phyloP scores from a whole-genome alignment of 331 rosid genomes.

The Cydonia oblonga region DNA sequence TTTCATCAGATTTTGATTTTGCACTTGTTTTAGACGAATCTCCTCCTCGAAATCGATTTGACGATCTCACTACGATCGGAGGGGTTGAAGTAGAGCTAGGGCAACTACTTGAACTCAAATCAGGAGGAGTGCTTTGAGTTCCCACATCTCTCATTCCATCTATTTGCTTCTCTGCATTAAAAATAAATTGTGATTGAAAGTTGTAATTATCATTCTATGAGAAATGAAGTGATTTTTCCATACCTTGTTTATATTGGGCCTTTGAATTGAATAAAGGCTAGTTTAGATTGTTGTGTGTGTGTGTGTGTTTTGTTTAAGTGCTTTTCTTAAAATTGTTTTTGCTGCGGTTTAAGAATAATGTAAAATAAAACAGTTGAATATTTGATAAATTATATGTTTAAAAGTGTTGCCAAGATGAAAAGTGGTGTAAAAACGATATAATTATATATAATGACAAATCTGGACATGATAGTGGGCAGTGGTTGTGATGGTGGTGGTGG shows the following conservation, averaged over 20 bases:
- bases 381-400: no score
- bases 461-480: no score
- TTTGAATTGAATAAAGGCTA: no score
- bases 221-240: neutral
- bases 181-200: neutral
- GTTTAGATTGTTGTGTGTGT: no score
- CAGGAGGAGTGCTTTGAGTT: conserved; percentile 74
- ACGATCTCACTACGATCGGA: conserved; percentile 49
- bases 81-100: conserved; percentile 85
- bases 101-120: conserved; percentile 64
- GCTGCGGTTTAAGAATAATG: no score
- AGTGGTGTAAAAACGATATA: no score
- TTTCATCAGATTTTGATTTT: conserved; percentile 36
- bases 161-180: conserved; percentile 30
- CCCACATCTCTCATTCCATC: conserved; percentile 85
- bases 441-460: no score
- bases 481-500: no score
- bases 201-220: neutral
- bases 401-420: no score
- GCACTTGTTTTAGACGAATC: conserved; percentile 53
- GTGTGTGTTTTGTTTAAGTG: no score
- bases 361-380: no score
- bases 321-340: no score
- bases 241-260: neutral
- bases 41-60: conserved; percentile 19